Conservation (phyloP, 2,329 filamentous ascomycete genomes). For the Helotiales sp. region DNA sequence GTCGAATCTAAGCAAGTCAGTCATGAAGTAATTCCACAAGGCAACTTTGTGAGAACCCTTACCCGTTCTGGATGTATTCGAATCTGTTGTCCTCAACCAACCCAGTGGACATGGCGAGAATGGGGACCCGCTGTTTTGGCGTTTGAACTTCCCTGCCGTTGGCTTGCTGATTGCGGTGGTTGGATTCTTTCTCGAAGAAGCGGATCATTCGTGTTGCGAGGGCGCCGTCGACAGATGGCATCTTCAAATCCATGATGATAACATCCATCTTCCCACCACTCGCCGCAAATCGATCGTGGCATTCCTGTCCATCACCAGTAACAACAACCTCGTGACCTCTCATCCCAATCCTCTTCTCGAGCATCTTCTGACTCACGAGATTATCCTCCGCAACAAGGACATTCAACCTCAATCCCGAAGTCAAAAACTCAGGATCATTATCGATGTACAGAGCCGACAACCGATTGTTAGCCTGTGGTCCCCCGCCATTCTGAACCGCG, state of each 20-base stretch:
- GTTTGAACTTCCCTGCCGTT: background rate
- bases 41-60: constrained; percentile 7
- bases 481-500: background rate
- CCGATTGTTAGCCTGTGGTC: background rate
- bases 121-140: constrained; percentile 24
- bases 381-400: constrained; percentile 87
- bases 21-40: too few relatives aligned
- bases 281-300: constrained; percentile 72
- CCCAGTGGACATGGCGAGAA: constrained; percentile 35
- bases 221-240: constrained; percentile 36
- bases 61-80: constrained; percentile 38
- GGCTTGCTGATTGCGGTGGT: background rate
- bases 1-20: constrained; percentile 27
- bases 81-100: constrained; percentile 32
- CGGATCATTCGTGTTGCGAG: constrained; percentile 36
- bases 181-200: constrained; percentile 28
- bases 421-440: constrained; percentile 66
- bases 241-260: constrained; percentile 40
- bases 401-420: constrained; percentile 12
- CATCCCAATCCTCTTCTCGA: constrained; percentile 75
- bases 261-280: constrained; percentile 44
- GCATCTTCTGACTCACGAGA: constrained; percentile 77
- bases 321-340: constrained; percentile 74
- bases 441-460: constrained; percentile 53
- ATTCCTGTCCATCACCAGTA: constrained; percentile 76